Evolutionary conservation across 192 early-diverging fungal species (phyloP), one percentile per base, ranked within the genome.

Genomic region (Linnemannia zychae): DNA sequence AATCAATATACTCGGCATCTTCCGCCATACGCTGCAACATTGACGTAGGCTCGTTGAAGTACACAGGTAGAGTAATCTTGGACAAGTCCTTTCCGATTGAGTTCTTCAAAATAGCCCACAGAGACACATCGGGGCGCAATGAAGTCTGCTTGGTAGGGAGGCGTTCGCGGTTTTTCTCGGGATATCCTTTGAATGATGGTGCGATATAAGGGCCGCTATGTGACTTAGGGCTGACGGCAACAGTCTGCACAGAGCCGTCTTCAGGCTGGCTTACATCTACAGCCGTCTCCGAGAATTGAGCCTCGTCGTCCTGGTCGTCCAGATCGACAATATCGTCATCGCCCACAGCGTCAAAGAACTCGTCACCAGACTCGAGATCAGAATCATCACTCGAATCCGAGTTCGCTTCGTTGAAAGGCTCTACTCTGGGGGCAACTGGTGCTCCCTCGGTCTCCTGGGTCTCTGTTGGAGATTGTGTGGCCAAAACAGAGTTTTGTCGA

Each of bases 101-200:
- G 63, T 93, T 94, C 87, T 95, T 97, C 44, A 98, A 89, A 74
- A 98, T 93, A n/a, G 93, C 92, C 96, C 97, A 97, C 78, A 97
- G 87, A 22, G 92, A 92, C 40, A 97, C 91, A 34, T 91, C 89
- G n/a, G 96, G 96, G 72, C 88, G 79, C 74, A 88, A 66, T 70
- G 81, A 88, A 3, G 85, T 88, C 44, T 86, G 81, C 49, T 88
- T 89, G 48, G 88, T 88, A 17, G 93, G 92, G 49, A 95, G 88
- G 12, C 79, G 67, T 0, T 80, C 80, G 60, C 91, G 92, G 33
- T 90, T 48, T 36, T 80, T 60, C 1, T 60, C 28, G 12, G 89
- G 89, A 53, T 90, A 90, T 20, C 89, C 89, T 20, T 67, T 76
- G 84, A 85, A 89, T 31, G 88, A 87, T 5, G 75, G 68, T n/a